A percentile compares a stretch with the other conserved stretches of the same genome.
Conservation (phyloP, 2,329 filamentous ascomycete species). For the Trichoderma atrobrunneum region DNA sequence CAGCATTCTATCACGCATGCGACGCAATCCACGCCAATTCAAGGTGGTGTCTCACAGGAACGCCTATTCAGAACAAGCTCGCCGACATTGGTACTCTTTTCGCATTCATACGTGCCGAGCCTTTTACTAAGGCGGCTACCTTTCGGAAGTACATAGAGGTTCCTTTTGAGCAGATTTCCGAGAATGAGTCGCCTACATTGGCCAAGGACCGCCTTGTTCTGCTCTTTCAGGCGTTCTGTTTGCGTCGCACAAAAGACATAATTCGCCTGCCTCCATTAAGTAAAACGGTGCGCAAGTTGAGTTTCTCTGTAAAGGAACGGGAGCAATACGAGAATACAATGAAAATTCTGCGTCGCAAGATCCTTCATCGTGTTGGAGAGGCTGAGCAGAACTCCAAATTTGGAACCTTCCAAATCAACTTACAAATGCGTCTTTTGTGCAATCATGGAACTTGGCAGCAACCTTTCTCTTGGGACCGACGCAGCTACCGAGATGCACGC, state of each 20-base stretch:
- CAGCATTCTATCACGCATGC: slow-evolving; percentile 43
- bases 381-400: slow-evolving; percentile 38
- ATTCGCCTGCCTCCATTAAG: slow-evolving; percentile 34
- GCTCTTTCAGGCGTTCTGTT: slow-evolving; percentile 39
- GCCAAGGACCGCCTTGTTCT: slow-evolving; percentile 32
- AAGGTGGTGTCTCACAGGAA: slow-evolving; percentile 54
- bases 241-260: slow-evolving; percentile 42
- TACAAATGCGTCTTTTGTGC: slow-evolving; percentile 48
- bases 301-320: neutral
- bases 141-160: slow-evolving; percentile 45
- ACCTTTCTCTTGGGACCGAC: slow-evolving; percentile 38
- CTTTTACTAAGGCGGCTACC: slow-evolving; percentile 38
- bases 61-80: slow-evolving; percentile 53
- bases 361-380: slow-evolving; percentile 37
- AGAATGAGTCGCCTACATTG: slow-evolving; percentile 20
- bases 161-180: slow-evolving; percentile 34
- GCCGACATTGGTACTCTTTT: slow-evolving; percentile 52
- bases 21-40: slow-evolving; percentile 40
- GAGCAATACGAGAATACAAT: slow-evolving; percentile 36
- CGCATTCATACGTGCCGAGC: slow-evolving; percentile 44
- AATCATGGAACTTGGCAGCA: slow-evolving; percentile 51
- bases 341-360: slow-evolving; percentile 37
- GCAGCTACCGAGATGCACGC: slow-evolving; percentile 30
- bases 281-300: neutral
- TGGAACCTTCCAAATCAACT: slow-evolving; percentile 44